phyloP scores from a whole-genome alignment of 192 early-diverging fungal species.

The Chytriomyces sp. region DNA sequence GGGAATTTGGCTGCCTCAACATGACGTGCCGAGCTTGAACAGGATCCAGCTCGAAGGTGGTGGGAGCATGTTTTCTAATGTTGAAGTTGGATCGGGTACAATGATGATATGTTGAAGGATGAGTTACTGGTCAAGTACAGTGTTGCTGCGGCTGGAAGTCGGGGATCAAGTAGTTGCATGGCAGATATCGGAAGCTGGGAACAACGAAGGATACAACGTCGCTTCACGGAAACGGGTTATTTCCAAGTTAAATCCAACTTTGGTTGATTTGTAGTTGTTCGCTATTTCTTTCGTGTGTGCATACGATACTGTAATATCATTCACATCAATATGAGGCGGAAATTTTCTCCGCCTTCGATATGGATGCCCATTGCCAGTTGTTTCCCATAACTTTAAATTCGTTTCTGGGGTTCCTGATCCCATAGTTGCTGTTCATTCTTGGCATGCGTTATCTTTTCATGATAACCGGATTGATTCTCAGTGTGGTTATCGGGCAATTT shows the following conservation, averaged over 20 bases:
- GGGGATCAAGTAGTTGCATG: constrained; percentile 29
- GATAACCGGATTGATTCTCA: too few species aligned
- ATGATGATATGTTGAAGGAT: not conserved
- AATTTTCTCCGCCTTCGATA: too few species aligned
- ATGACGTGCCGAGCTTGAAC: not conserved
- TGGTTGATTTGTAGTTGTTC: not conserved
- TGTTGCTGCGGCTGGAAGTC: constrained; percentile 8
- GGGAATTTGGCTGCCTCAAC: not conserved
- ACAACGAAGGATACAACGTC: constrained; percentile 22
- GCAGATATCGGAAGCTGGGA: constrained; percentile 24
- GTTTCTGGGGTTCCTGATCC: too few species aligned
- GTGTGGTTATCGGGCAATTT: too few species aligned
- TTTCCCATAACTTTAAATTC: too few species aligned
- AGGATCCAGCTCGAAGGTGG: not conserved
- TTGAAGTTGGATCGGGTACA: not conserved
- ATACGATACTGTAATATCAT: too few species aligned
- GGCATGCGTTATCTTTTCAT: too few species aligned
- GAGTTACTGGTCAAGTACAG: constrained; percentile 18
- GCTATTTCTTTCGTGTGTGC: too few species aligned
- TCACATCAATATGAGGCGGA: too few species aligned
- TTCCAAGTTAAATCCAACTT: constrained; percentile 13
- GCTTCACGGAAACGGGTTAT: constrained; percentile 12
- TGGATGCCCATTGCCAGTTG: too few species aligned
- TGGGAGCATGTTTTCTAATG: not conserved
- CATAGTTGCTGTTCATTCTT: too few species aligned